Evolutionary conservation across 495 filamentous ascomycete species (phyloP).

Genomic region (Lepraria neglecta): DNA sequence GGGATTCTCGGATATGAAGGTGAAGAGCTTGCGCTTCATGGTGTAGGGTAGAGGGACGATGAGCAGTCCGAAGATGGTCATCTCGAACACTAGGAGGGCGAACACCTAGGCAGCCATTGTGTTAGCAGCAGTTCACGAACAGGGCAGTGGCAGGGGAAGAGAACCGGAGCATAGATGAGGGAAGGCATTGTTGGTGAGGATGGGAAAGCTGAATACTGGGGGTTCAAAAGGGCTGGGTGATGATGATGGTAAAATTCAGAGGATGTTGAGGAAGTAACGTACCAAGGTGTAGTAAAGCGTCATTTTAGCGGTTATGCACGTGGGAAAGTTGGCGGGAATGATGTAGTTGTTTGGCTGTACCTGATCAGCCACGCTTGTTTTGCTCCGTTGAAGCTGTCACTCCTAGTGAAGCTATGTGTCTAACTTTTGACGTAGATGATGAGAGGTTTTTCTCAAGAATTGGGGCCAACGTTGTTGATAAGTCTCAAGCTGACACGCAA

Average conservation of each 20-base stretch:
- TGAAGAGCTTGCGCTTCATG: slow-evolving; percentile 81
- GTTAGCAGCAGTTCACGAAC: slow-evolving; percentile 8
- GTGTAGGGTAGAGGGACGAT: slow-evolving; percentile 88
- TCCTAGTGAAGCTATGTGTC: neutral
- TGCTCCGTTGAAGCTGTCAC: neutral
- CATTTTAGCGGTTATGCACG: slow-evolving; percentile 54
- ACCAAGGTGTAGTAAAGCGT: slow-evolving; percentile 98
- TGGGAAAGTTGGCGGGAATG: slow-evolving; percentile 27
- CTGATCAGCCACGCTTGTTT: slow-evolving; percentile 7
- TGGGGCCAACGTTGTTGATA: neutral
- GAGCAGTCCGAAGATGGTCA: slow-evolving; percentile 84
- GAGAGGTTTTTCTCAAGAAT: neutral
- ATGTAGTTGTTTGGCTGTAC: slow-evolving; percentile 21
- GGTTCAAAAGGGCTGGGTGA: slow-evolving; percentile 3
- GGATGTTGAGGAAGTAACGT: slow-evolving; percentile 39
- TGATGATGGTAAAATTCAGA: neutral
- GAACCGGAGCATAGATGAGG: slow-evolving; percentile 36
- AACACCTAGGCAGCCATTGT: slow-evolving; percentile 63
- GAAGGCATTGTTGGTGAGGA: slow-evolving; percentile 30
- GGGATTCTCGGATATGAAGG: slow-evolving; percentile 86
- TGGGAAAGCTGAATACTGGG: neutral
- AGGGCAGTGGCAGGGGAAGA: neutral
- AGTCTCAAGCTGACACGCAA: slow-evolving; percentile 19
- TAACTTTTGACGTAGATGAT: neutral
- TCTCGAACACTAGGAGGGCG: slow-evolving; percentile 84